Conservation (phyloP, 176 grass and related monocot genomes). For the Aegilops bicornis region DNA sequence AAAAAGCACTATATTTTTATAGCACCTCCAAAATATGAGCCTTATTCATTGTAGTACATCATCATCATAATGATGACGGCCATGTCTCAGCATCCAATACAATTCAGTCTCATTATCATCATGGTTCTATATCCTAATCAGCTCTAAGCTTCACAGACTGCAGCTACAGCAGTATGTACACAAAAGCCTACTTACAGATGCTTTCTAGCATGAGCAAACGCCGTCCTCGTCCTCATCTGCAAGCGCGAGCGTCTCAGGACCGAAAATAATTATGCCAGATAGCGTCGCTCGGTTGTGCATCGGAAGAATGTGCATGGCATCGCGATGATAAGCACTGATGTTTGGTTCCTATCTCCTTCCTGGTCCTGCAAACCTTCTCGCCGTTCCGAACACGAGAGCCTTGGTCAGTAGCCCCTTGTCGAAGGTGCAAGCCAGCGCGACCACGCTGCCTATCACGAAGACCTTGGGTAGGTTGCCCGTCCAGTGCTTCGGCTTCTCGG, state of each 20-base stretch:
- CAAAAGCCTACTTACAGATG: slow-evolving; percentile 2
- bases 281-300: not conserved
- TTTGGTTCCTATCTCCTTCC: slow-evolving; percentile 53
- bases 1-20: slow-evolving; percentile 37
- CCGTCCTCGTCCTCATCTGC: not conserved
- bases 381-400: slow-evolving; percentile 75
- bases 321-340: too few species aligned
- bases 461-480: slow-evolving; percentile 54
- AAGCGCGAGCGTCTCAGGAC: not conserved
- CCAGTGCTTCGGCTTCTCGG: slow-evolving; percentile 73
- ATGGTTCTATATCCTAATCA: slow-evolving; percentile 38
- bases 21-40: slow-evolving; percentile 21
- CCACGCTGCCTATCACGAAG: slow-evolving; percentile 62
- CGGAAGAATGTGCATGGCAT: not conserved
- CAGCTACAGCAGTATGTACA: slow-evolving; percentile 14
- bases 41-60: slow-evolving; percentile 22
- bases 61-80: not conserved
- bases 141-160: slow-evolving; percentile 24
- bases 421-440: slow-evolving; percentile 72
- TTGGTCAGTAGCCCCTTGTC: slow-evolving; percentile 86
- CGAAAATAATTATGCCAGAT: not conserved
- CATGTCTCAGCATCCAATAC: not conserved
- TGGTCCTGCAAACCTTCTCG: slow-evolving; percentile 80
- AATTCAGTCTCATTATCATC: slow-evolving; percentile 1
- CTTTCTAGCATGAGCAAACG: not conserved